Percentiles rank a stretch among this genome's conserved stretches.
Conservation (phyloP, 106 monocot genomes). For the Dendrobium officinale region DNA sequence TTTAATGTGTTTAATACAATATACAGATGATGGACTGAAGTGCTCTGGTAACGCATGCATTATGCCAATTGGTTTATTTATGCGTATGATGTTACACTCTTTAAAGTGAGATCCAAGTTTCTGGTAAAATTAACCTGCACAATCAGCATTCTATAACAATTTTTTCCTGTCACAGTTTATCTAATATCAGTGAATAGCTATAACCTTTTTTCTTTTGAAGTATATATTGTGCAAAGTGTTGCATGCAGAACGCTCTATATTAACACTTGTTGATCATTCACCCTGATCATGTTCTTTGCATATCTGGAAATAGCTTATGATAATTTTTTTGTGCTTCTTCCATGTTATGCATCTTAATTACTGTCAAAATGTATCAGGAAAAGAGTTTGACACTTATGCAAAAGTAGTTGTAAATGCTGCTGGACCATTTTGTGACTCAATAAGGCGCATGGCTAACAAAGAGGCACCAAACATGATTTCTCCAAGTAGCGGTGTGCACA, state of each 20-base stretch:
- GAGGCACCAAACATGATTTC: constrained; percentile 65
- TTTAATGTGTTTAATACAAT: neutral
- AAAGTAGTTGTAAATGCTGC: constrained; percentile 92
- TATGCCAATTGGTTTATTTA: neutral
- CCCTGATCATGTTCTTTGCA: neutral
- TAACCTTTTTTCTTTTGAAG: neutral
- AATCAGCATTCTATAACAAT: neutral
- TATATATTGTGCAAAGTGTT: neutral
- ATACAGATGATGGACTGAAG: neutral
- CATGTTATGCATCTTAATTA: constrained; percentile 21
- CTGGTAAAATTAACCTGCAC: neutral
- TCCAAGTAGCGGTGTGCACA: constrained; percentile 93
- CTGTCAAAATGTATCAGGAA: constrained; percentile 47
- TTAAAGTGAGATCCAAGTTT: neutral
- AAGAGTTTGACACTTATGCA: constrained; percentile 81
- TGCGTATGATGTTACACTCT: neutral
- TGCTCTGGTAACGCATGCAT: neutral
- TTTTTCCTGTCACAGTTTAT: neutral
- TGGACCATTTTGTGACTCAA: constrained; percentile 91
- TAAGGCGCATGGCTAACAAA: constrained; percentile 85
- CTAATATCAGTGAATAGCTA: neutral
- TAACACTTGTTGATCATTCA: neutral
- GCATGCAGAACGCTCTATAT: neutral
- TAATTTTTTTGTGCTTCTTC: constrained; percentile 8
- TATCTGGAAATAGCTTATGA: constrained; percentile 7